phyloP scores from a whole-genome alignment of 176 grass and related monocot species.

The Bonia amplexicaulis region DNA sequence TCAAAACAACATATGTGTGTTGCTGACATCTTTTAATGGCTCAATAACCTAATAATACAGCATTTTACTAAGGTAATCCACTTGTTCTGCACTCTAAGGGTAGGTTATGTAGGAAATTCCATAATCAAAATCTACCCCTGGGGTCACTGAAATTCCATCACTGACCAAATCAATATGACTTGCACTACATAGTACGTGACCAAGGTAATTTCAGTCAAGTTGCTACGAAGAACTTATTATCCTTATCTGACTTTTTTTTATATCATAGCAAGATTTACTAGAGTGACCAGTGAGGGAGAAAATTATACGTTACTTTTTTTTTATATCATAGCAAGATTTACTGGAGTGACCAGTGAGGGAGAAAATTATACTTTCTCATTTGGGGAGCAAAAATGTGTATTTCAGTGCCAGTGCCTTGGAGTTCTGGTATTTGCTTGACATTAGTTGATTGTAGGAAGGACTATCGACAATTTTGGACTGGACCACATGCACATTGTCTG shows the following conservation, averaged over 20 bases:
- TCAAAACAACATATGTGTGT: not conserved
- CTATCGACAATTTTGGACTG: not conserved
- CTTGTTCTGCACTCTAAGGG: not conserved
- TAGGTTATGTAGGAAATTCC: not conserved
- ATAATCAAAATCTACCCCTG: not conserved
- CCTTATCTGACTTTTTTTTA: not conserved
- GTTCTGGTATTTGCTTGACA: not conserved
- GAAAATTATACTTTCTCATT: not conserved
- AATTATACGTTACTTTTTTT: no score
- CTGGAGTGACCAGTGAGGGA: not conserved
- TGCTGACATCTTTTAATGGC: not conserved
- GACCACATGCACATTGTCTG: not conserved
- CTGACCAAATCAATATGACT: not conserved
- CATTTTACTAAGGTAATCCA: not conserved
- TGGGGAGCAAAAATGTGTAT: not conserved
- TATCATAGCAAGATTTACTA: not conserved
- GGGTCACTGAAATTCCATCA: not conserved
- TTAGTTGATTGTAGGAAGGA: slow-evolving; percentile 13
- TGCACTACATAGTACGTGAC: not conserved
- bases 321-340: not conserved
- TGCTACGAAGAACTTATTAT: not conserved
- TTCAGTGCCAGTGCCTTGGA: not conserved
- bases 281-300: not conserved
- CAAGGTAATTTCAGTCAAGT: not conserved
- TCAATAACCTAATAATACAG: not conserved